Percentiles rank a stretch among this genome's conserved stretches.
phyloP scores from a whole-genome alignment of 2,329 filamentous ascomycete species.

The Xylaria sp. region DNA sequence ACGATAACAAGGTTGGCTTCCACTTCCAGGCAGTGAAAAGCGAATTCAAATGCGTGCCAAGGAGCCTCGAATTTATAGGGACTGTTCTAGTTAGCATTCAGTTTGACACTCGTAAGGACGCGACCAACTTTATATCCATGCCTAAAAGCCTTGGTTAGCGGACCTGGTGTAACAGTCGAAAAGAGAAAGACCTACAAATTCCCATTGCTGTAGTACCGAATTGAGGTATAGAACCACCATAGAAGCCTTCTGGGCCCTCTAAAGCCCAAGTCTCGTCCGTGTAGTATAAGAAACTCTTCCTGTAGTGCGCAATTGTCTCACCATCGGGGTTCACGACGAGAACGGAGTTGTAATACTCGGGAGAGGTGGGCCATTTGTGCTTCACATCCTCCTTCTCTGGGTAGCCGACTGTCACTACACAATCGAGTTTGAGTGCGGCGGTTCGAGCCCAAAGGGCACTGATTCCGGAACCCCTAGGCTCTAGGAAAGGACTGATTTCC shows the following conservation, averaged over 20 bases:
- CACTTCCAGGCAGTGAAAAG: constrained; percentile 66
- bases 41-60: constrained; percentile 63
- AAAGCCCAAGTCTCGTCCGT: constrained; percentile 72
- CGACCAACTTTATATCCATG: constrained; percentile 71
- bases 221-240: constrained; percentile 55
- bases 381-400: constrained; percentile 73
- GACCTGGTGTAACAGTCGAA: constrained; percentile 9
- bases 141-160: constrained; percentile 48
- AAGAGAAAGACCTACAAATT: constrained; percentile 61
- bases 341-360: constrained; percentile 58
- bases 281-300: constrained; percentile 69
- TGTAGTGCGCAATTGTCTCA: constrained; percentile 69
- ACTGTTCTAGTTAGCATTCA: constrained; percentile 48
- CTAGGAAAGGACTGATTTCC: constrained; percentile 76
- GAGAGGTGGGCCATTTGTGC: constrained; percentile 60
- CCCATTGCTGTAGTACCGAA: constrained; percentile 67
- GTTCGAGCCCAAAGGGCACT: constrained; percentile 77
- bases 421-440: constrained; percentile 73
- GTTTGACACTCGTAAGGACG: too few relatives aligned
- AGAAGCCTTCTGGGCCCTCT: constrained; percentile 66
- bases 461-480: constrained; percentile 72
- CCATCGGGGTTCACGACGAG: constrained; percentile 69
- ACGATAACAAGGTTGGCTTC: constrained; percentile 73
- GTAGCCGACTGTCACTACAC: constrained; percentile 77
- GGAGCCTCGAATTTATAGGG: constrained; percentile 64